These are phyloP conservation scores for Nitzschia sp. DNA, from an alignment of 108 stramenopile genomes.

Conservation along the genomic window DNA sequence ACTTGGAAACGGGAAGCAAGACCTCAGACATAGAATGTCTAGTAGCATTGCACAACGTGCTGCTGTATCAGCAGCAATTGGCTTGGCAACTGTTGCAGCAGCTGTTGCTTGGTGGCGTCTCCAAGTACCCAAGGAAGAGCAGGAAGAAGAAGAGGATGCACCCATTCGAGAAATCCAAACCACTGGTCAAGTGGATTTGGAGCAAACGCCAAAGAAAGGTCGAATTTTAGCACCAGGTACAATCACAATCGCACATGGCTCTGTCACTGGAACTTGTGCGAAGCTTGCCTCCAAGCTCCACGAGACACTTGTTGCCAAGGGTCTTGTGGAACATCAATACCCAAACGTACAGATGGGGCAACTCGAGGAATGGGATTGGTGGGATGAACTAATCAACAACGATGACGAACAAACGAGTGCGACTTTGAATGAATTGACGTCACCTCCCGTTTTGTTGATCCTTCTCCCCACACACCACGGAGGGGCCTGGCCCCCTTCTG, in stretches of 20 bases:
- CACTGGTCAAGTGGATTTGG: background rate
- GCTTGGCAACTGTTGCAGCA: background rate
- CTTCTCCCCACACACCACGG: constrained; percentile 77
- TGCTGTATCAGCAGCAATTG: background rate
- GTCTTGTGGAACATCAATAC: constrained; percentile 18
- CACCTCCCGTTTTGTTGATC: constrained; percentile 49
- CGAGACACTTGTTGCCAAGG: constrained; percentile 19
- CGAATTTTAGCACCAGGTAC: constrained; percentile 44
- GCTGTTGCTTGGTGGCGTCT: background rate
- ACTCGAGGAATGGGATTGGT: constrained; percentile 80
- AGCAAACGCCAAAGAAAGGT: background rate
- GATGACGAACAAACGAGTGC: constrained; percentile 40
- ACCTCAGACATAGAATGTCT: no score
- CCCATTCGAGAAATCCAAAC: background rate
- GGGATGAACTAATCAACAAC: constrained; percentile 85
- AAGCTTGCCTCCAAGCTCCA: constrained; percentile 46
- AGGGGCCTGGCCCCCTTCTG: constrained; percentile 65
- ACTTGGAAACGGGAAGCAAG: no score
- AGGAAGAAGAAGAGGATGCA: background rate
- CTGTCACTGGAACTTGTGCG: constrained; percentile 76
- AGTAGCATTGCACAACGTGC: background rate
- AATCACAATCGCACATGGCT: constrained; percentile 78
- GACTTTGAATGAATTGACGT: background rate
- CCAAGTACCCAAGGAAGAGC: background rate
- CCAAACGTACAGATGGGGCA: constrained; percentile 45